A percentile compares a stretch with the other conserved stretches of the same genome.
Conservation (phyloP, 2,329 filamentous ascomycete species). For the Ascochyta lentis region DNA sequence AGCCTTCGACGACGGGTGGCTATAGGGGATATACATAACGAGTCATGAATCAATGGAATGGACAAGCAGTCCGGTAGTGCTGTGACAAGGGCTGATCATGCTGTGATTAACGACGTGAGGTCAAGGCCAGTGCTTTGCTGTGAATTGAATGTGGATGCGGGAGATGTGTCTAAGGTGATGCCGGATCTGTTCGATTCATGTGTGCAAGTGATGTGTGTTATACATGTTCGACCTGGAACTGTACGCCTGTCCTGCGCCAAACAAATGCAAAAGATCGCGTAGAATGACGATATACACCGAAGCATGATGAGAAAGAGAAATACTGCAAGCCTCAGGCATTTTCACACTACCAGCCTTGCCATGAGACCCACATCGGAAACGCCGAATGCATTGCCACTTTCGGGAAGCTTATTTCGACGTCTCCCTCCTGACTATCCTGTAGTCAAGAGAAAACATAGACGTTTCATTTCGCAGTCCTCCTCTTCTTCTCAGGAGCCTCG, state of each 20-base stretch:
- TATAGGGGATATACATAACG: neutral
- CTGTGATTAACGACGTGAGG: too few relatives aligned
- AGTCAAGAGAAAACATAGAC: neutral
- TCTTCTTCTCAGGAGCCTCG: slow-evolving; percentile 21
- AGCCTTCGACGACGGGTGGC: neutral
- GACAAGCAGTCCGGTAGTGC: neutral
- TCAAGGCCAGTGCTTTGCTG: too few relatives aligned
- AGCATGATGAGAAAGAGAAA: neutral
- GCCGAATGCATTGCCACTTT: slow-evolving; percentile 24
- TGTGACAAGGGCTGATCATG: neutral
- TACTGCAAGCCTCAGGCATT: slow-evolving; percentile 3
- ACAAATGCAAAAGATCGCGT: neutral
- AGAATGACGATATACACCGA: neutral
- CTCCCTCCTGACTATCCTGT: slow-evolving; percentile 3
- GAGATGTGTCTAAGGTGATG: too few relatives aligned
- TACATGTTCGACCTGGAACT: neutral
- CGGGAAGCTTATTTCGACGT: slow-evolving; percentile 23
- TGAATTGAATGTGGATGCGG: too few relatives aligned
- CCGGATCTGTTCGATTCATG: neutral
- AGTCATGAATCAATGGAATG: neutral
- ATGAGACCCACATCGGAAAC: slow-evolving; percentile 11
- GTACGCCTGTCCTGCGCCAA: neutral
- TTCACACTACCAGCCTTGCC: neutral
- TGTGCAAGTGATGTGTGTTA: neutral
- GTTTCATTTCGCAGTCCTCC: slow-evolving; percentile 9